Conservation (phyloP, 1,139 yeast species). For the Taphrina communis region DNA sequence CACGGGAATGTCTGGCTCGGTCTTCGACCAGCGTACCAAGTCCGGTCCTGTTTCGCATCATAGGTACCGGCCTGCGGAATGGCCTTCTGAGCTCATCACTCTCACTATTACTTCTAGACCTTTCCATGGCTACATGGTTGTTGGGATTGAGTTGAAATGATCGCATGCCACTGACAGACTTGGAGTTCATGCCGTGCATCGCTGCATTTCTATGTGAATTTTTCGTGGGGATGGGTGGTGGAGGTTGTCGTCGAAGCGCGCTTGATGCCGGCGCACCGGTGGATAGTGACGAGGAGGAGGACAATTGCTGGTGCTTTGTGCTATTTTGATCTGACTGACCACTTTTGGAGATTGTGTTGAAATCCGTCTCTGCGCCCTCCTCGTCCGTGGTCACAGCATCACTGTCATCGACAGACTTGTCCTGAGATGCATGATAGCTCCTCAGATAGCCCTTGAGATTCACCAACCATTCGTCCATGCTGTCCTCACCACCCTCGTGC, state of each 20-base stretch:
- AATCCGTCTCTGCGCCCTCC: conserved; percentile 40
- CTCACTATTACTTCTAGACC: conserved; percentile 66
- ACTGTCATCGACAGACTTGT: conserved; percentile 14
- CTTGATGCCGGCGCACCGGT: conserved; percentile 40
- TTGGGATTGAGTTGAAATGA: conserved; percentile 44
- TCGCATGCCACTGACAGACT: conserved; percentile 41
- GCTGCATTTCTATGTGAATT: conserved; percentile 33
- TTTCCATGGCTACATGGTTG: conserved; percentile 49
- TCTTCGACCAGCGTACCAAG: conserved; percentile 46
- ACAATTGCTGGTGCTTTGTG: conserved; percentile 9
- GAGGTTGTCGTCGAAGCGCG: conserved; percentile 28
- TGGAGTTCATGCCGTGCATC: conserved; percentile 29
- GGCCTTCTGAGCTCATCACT: conserved; percentile 61
- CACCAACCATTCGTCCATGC: conserved; percentile 63
- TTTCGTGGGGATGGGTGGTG: conserved; percentile 41
- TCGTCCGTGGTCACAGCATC: conserved; percentile 36
- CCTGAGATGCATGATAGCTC: conserved; percentile 6
- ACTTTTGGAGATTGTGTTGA: conserved; percentile 22
- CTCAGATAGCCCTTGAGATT: conserved; percentile 56
- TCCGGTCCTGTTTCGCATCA: conserved; percentile 57
- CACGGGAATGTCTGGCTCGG: conserved; percentile 47
- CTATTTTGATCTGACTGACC: conserved; percentile 24
- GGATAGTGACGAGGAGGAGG: conserved; percentile 17
- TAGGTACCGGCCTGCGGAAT: conserved; percentile 73
- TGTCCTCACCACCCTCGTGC: conserved; percentile 48